Evolutionary conservation across 805 yeast species (phyloP).

Genomic region (Spathaspora girioi): DNA sequence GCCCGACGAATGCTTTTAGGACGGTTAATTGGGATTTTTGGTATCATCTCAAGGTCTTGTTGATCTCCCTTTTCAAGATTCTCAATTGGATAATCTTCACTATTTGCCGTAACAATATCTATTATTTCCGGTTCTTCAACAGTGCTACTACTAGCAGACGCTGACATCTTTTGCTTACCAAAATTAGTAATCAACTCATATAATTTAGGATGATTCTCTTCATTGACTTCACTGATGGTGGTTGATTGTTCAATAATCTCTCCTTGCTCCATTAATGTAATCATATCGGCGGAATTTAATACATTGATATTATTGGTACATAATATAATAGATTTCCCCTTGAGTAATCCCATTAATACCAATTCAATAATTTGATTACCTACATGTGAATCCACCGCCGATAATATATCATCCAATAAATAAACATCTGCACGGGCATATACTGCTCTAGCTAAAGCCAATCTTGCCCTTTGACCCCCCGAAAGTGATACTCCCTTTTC

Average conservation of each 20-base stretch:
- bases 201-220: conserved; percentile 20
- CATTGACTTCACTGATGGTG: conserved; percentile 13
- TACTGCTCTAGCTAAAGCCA: conserved; percentile 66
- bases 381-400: conserved; percentile 74
- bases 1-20: conserved; percentile 29
- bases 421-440: conserved; percentile 58
- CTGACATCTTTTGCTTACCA: conserved; percentile 17
- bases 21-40: conserved; percentile 13
- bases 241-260: conserved; percentile 52
- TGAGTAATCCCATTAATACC: conserved; percentile 48
- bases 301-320: conserved; percentile 59
- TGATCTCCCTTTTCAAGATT: conserved; percentile 17
- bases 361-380: conserved; percentile 50
- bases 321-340: conserved; percentile 50
- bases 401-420: conserved; percentile 60
- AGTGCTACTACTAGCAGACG: too few species aligned
- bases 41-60: conserved; percentile 22
- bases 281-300: conserved; percentile 54
- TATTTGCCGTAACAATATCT: not conserved
- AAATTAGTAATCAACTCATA: conserved; percentile 35
- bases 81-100: not conserved
- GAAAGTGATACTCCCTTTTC: conserved; percentile 60
- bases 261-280: conserved; percentile 54
- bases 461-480: conserved; percentile 64
- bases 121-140: not conserved